Evolutionary conservation across 1,284 basidiomycete species (phyloP).

Genomic region (Phenoliferia sp.): DNA sequence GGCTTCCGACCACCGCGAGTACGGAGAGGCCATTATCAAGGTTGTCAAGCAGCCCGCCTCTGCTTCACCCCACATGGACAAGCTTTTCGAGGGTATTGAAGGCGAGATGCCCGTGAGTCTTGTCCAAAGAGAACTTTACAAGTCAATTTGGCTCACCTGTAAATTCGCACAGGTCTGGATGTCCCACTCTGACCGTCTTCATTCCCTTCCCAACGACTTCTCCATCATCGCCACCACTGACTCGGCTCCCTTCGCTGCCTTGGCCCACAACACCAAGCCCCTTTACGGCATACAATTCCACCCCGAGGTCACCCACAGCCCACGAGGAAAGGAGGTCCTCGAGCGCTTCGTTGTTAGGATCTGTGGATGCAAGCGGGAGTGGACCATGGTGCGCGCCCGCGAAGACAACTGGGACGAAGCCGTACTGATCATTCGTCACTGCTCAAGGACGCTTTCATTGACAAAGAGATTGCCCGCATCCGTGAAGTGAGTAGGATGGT

Average conservation of each 20-base stretch:
- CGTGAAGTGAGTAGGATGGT: constrained; percentile 50
- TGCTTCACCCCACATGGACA: constrained; percentile 56
- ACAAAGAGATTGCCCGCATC: constrained; percentile 93
- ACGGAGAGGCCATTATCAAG: constrained; percentile 81
- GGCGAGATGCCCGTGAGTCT: constrained; percentile 72
- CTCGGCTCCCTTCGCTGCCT: constrained; percentile 87
- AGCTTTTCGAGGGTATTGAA: constrained; percentile 78
- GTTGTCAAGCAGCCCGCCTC: constrained; percentile 63
- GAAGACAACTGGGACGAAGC: not conserved
- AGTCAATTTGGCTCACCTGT: not conserved
- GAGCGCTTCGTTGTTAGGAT: constrained; percentile 80
- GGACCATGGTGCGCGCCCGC: constrained; percentile 79
- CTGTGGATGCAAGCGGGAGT: constrained; percentile 74
- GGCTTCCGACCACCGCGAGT: constrained; percentile 88
- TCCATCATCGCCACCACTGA: constrained; percentile 81
- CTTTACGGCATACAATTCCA: constrained; percentile 99
- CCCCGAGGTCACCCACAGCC: constrained; percentile 95
- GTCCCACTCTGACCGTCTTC: constrained; percentile 97
- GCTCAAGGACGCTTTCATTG: constrained; percentile 86
- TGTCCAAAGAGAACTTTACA: no score
- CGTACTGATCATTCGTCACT: not conserved
- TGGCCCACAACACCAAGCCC: constrained; percentile 84
- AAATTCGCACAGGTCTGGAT: constrained; percentile 83
- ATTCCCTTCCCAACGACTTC: constrained; percentile 74
- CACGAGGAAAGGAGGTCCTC: constrained; percentile 85